Evolutionary conservation across 495 filamentous ascomycete genomes (phyloP), one percentile per base, ranked within the genome.

Genomic region (Usnea hakonensis): DNA sequence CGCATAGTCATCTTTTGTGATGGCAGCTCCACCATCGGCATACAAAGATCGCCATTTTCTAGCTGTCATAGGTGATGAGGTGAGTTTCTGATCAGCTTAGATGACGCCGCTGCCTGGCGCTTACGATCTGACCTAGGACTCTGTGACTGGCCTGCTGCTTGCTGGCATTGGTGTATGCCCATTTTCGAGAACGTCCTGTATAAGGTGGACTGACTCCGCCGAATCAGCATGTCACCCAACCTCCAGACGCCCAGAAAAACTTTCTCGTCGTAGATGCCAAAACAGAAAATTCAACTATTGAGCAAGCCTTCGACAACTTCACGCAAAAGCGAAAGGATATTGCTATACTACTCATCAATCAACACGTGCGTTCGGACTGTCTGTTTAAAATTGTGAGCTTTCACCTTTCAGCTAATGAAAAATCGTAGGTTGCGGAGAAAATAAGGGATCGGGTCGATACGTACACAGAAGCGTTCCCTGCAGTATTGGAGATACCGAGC

Each of bases 41-140:
- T 88, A 85, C 75, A 89, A 96, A 78, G 90, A 97, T 76, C 84
- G 95, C 66, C 88, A 97, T 74, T 96, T 99, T 77, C 83, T 97
- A 56, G 95, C 94, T 55, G 92, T 97, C 35, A 97, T 99, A 69
- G 93, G 92, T 40, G 95, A 99, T 76, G 94, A 97, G 86, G 94
- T 95, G 72, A 74, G 74, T 58, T 55, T 62, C 41, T 38, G 21
- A 21, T 43, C 23, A 21, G 52, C 26, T 30, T 21, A 37, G 5
- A 30, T 40, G 33, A 21, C 14, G 19, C 37, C 50, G 61, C 63
- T 28, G 48, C 55, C 33, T 58, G 16, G 59, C 54, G 58, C 69
- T 77, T 60, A 73, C 71, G 26, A 56, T 54, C 35, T 67, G 23
- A 50, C 61, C 32, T 67, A 87, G 88, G 94, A 96, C 74, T 95